Percentiles rank a stretch among this genome's conserved stretches.
Conservation (phyloP, 2,329 filamentous ascomycete genomes). For the Colletotrichum cuscutae region DNA sequence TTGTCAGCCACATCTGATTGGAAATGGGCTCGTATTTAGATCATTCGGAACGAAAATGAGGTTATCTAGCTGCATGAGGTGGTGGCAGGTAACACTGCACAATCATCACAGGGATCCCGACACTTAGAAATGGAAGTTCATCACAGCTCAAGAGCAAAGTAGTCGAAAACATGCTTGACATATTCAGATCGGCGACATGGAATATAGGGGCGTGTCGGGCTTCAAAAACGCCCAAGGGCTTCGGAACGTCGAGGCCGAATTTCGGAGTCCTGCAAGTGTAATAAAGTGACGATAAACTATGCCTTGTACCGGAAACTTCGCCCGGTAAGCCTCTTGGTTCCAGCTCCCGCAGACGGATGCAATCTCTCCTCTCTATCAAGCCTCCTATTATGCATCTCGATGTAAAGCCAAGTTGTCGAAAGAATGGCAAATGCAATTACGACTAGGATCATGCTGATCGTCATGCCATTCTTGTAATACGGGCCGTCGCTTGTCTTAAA, state of each 20-base stretch:
- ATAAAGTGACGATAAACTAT: not conserved
- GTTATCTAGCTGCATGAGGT: not conserved
- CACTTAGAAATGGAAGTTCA: no score
- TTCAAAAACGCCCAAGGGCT: not conserved
- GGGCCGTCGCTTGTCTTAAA: slow-evolving; percentile 36
- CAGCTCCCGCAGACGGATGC: not conserved
- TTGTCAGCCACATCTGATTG: not conserved
- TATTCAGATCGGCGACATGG: no score
- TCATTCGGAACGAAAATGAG: not conserved
- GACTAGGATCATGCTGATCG: slow-evolving; percentile 22
- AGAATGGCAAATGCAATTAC: slow-evolving; percentile 19
- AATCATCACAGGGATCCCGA: not conserved
- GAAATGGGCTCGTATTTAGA: not conserved
- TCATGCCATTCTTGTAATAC: slow-evolving; percentile 34
- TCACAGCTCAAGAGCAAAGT: no score
- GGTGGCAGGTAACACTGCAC: not conserved
- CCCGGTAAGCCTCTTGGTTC: no score
- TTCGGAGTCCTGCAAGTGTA: not conserved
- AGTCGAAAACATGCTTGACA: no score
- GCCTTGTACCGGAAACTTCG: not conserved
- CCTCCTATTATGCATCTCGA: slow-evolving; percentile 15
- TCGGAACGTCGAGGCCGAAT: not conserved
- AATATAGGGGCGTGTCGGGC: no score
- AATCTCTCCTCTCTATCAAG: not conserved
- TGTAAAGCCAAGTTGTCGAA: slow-evolving; percentile 27